phyloP scores from a whole-genome alignment of 148 eudicot genomes.

The Vaccinium darrowii region DNA sequence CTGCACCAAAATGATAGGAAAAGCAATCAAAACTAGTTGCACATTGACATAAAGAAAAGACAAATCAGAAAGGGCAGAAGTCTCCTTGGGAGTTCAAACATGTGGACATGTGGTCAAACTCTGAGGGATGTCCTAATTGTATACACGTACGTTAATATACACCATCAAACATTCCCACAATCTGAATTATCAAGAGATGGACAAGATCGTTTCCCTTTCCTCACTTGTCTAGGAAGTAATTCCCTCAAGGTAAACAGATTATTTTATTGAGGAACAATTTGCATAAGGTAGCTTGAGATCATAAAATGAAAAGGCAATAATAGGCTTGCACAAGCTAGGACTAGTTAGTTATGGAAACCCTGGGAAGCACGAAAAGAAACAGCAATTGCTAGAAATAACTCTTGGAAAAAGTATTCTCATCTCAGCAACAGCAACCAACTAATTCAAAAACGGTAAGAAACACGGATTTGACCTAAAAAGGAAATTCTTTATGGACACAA shows the following conservation, averaged over 20 bases:
- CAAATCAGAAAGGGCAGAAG: neutral
- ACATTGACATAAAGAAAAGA: neutral
- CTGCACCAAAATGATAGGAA: slow-evolving; percentile 35
- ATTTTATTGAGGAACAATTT: neutral
- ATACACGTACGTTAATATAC: neutral
- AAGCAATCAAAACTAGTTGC: neutral
- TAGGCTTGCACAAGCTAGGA: neutral
- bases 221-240: neutral
- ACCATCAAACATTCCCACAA: neutral
- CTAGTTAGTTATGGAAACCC: neutral
- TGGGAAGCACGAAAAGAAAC: neutral
- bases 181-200: slow-evolving; percentile 1
- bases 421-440: slow-evolving; percentile 4
- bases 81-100: neutral
- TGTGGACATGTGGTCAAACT: neutral
- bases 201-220: neutral
- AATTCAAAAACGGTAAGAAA: neutral
- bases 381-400: neutral
- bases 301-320: neutral
- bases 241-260: neutral
- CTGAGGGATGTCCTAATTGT: neutral
- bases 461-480: neutral
- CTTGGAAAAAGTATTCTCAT: neutral
- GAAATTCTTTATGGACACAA: neutral
- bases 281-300: neutral